These are phyloP conservation scores for Mercurialis annua DNA, from an alignment of 345 rosid genomes.

Conservation along the genomic window DNA sequence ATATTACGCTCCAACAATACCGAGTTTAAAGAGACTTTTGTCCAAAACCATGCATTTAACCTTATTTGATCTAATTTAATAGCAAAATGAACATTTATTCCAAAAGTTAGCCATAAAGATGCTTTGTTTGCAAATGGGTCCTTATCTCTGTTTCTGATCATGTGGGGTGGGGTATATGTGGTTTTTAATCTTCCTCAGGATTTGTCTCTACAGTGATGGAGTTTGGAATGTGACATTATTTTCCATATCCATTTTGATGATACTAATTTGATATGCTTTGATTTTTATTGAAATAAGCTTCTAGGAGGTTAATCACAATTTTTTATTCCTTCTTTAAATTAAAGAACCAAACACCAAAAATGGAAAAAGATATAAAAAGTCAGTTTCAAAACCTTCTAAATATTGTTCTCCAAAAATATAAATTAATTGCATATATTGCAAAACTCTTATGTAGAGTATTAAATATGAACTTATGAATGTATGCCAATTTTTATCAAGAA, in stretches of 20 bases:
- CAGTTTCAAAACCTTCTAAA: too few relatives aligned
- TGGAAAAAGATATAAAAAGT: neutral
- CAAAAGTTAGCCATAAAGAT: too few relatives aligned
- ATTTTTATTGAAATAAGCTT: neutral
- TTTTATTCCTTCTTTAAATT: neutral
- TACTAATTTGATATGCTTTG: neutral
- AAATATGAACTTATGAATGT: too few relatives aligned
- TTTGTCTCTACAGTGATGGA: neutral
- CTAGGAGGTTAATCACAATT: neutral
- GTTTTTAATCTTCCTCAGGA: neutral
- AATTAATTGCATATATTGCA: too few relatives aligned
- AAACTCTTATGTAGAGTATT: too few relatives aligned
- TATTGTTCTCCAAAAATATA: too few relatives aligned
- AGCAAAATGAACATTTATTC: too few relatives aligned
- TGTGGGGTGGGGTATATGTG: neutral
- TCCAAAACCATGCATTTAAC: too few relatives aligned
- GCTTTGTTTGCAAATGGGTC: neutral
- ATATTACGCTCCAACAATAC: too few relatives aligned
- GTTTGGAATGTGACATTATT: neutral
- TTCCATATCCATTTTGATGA: neutral
- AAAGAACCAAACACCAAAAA: neutral
- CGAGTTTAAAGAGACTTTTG: too few relatives aligned
- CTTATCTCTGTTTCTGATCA: neutral
- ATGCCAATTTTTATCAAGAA: too few relatives aligned
- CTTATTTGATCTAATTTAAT: too few relatives aligned